A percentile compares a stretch with the other conserved stretches of the same genome.
Evolutionary conservation across 2,329 filamentous ascomycete species (phyloP).

Genomic region (Ceratocystis colombiana): DNA sequence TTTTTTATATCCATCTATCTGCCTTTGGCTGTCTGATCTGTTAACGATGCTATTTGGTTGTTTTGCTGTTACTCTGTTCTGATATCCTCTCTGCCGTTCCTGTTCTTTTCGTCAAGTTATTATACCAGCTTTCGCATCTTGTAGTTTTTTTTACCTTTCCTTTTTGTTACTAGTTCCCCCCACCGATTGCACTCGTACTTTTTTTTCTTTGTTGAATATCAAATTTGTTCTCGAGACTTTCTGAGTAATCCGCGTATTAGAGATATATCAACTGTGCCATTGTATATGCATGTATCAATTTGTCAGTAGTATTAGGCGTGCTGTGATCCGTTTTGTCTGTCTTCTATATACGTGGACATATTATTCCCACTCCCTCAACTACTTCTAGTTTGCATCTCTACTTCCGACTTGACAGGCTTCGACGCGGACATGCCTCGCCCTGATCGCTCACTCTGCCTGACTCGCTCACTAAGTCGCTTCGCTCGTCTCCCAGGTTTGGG

Average conservation of each 20-base stretch:
- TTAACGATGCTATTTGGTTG: neutral
- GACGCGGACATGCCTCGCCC: neutral
- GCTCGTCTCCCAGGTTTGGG: slow-evolving; percentile 5
- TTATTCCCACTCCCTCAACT: neutral
- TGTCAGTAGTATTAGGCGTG: neutral
- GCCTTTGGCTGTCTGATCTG: neutral
- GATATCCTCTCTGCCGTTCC: slow-evolving; percentile 6
- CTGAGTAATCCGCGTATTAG: no score
- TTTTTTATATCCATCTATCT: neutral
- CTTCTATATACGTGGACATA: no score
- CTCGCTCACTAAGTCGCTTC: neutral
- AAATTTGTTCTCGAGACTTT: neutral
- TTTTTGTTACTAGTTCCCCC: slow-evolving; percentile 27
- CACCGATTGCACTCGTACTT: slow-evolving; percentile 27
- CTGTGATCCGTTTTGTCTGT: neutral
- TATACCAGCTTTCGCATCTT: slow-evolving; percentile 25
- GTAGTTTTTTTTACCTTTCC: slow-evolving; percentile 28
- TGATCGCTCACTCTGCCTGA: neutral
- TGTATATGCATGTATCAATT: neutral
- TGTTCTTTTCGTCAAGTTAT: slow-evolving; percentile 17
- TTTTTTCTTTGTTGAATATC: slow-evolving; percentile 26
- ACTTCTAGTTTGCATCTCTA: neutral
- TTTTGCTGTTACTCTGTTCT: slow-evolving; percentile 7
- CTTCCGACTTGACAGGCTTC: slow-evolving; percentile 5
- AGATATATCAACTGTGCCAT: no score